Percentiles rank a stretch among this genome's conserved stretches.
Conservation (phyloP, 2,329 filamentous ascomycete genomes). For the Botrytis tulipae region DNA sequence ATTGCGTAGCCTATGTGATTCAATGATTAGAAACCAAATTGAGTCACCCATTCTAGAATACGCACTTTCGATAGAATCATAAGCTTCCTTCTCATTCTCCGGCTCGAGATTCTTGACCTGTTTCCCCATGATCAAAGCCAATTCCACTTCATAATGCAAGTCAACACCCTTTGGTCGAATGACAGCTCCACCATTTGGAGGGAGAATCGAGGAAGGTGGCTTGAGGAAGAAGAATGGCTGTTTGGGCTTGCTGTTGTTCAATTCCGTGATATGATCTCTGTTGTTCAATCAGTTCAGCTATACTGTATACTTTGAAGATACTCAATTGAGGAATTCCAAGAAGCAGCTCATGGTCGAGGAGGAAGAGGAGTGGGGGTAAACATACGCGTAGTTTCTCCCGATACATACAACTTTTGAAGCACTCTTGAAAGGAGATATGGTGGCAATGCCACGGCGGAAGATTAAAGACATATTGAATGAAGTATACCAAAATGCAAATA, state of each 20-base stretch:
- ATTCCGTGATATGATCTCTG: constrained; percentile 89
- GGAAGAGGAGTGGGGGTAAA: constrained; percentile 27
- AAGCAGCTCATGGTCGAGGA: constrained; percentile 3
- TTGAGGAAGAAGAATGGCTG: constrained; percentile 99
- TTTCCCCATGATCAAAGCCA: constrained; percentile 86
- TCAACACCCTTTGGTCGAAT: constrained; percentile 79
- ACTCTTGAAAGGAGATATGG: constrained; percentile 48
- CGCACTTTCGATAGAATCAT: constrained; percentile 78
- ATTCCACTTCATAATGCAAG: constrained; percentile 92
- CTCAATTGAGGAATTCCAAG: constrained; percentile 15
- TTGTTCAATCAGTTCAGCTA: not conserved
- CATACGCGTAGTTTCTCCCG: constrained; percentile 92
- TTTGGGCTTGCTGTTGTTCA: constrained; percentile 82
- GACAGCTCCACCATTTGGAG: constrained; percentile 74
- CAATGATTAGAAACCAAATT: constrained; percentile 18
- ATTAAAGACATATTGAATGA: constrained; percentile 33
- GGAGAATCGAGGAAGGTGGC: constrained; percentile 80
- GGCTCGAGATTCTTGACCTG: constrained; percentile 71
- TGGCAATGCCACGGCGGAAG: constrained; percentile 37
- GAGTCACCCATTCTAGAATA: constrained; percentile 2
- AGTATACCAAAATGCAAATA: not conserved
- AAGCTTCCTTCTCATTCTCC: constrained; percentile 69
- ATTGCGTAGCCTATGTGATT: constrained; percentile 70
- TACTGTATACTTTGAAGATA: not conserved
- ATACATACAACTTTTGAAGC: constrained; percentile 72